Evolutionary conservation across 306 rosid genomes (phyloP).

Genomic region (Sechiopsis laciniata): DNA sequence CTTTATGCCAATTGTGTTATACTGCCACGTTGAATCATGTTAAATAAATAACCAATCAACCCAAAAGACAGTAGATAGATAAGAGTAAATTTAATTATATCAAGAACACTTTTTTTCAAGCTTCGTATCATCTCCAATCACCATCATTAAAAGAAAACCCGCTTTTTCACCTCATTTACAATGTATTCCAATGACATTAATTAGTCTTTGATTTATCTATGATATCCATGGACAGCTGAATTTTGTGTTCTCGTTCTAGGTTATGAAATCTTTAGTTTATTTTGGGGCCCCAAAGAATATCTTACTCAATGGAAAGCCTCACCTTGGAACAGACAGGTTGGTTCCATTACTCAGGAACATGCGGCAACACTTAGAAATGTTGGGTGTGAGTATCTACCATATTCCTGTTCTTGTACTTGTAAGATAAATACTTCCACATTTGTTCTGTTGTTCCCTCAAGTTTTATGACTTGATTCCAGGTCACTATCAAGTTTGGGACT

Average conservation of each 20-base stretch:
- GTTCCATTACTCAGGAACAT: slow-evolving; percentile 87
- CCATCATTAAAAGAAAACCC: background rate
- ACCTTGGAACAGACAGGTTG: slow-evolving; percentile 91
- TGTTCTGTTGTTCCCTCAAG: slow-evolving; percentile 22
- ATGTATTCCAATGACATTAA: background rate
- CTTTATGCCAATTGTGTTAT: no score
- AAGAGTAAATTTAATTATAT: no score
- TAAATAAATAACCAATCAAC: no score
- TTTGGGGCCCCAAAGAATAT: slow-evolving; percentile 88
- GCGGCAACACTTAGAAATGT: slow-evolving; percentile 63
- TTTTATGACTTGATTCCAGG: slow-evolving; percentile 40
- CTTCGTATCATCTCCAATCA: background rate
- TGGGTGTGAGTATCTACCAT: slow-evolving; percentile 67
- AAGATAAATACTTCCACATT: slow-evolving; percentile 12
- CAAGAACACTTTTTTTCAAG: background rate
- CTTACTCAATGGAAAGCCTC: slow-evolving; percentile 85
- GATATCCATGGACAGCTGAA: slow-evolving; percentile 4
- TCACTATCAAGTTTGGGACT: slow-evolving; percentile 76
- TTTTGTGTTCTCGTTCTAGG: slow-evolving; percentile 41
- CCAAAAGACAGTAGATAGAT: no score
- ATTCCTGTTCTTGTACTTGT: slow-evolving; percentile 23
- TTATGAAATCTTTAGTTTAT: slow-evolving; percentile 81
- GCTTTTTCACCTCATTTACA: slow-evolving; percentile 4
- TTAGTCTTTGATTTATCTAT: slow-evolving; percentile 14
- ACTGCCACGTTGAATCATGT: no score